Percentiles rank a stretch among this genome's conserved stretches.
Conservation (phyloP, 1,284 basidiomycete species). For the Flammula alnicola region DNA sequence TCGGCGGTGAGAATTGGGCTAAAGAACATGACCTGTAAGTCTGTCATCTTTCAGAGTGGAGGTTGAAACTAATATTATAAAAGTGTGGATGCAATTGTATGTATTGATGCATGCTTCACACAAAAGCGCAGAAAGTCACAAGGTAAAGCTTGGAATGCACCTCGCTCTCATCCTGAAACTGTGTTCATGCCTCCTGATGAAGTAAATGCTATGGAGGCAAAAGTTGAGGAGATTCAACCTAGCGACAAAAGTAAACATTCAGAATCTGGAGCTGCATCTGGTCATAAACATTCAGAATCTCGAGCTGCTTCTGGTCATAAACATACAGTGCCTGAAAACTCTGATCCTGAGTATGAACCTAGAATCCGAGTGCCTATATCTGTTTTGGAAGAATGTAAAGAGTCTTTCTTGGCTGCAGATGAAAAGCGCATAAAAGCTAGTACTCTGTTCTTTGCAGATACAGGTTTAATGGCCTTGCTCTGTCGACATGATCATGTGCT, state of each 20-base stretch:
- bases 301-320: no score
- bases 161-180: slow-evolving; percentile 12
- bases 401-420: slow-evolving; percentile 40
- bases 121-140: slow-evolving; percentile 15
- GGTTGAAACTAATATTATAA: neutral
- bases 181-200: slow-evolving; percentile 7
- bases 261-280: no score
- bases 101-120: slow-evolving; percentile 19
- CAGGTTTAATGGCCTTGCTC: slow-evolving; percentile 35
- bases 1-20: slow-evolving; percentile 13
- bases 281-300: no score
- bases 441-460: slow-evolving; percentile 34
- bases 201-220: slow-evolving; percentile 2
- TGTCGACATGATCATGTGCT: slow-evolving; percentile 38
- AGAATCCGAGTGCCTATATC: slow-evolving; percentile 29
- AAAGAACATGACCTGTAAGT: slow-evolving; percentile 5
- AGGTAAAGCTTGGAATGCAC: slow-evolving; percentile 3
- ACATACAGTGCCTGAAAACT: neutral
- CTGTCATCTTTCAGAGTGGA: neutral
- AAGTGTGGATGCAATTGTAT: slow-evolving; percentile 18
- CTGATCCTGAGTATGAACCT: slow-evolving; percentile 12
- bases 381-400: slow-evolving; percentile 32
- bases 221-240: slow-evolving; percentile 7
- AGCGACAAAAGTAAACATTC: neutral
- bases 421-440: slow-evolving; percentile 34